A percentile compares a stretch with the other conserved stretches of the same genome.
Conservation (phyloP, 257 asterid species). For the Gentiana straminea region DNA sequence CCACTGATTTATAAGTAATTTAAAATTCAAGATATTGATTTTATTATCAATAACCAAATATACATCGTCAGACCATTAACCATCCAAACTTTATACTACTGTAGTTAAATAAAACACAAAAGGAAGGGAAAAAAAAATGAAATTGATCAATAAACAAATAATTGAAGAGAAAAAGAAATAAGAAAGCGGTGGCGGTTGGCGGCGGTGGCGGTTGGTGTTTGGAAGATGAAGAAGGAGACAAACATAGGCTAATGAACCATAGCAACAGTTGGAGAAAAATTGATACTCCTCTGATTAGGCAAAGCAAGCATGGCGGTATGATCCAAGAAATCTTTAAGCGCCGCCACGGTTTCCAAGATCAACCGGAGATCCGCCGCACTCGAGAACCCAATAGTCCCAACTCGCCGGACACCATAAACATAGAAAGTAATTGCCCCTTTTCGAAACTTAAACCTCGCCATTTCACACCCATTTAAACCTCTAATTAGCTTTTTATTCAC, state of each 20-base stretch:
- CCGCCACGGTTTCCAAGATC: slow-evolving; percentile 65
- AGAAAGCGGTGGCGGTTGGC: not conserved
- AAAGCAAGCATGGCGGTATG: slow-evolving; percentile 98
- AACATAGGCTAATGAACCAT: slow-evolving; percentile 44
- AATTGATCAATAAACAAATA: no score
- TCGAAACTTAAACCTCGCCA: slow-evolving; percentile 86
- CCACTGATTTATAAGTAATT: no score
- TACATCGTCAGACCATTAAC: no score
- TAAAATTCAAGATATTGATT: no score
- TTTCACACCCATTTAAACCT: slow-evolving; percentile 55
- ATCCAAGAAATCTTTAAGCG: slow-evolving; percentile 82
- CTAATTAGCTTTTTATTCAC: slow-evolving; percentile 71
- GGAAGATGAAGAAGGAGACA: not conserved
- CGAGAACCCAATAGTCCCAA: slow-evolving; percentile 45
- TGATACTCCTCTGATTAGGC: slow-evolving; percentile 80
- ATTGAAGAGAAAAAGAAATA: not conserved
- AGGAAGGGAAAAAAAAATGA: not conserved
- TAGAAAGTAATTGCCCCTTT: slow-evolving; percentile 89
- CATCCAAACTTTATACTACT: not conserved
- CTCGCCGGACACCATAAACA: slow-evolving; percentile 71
- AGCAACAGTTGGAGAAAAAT: slow-evolving; percentile 39
- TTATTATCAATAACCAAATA: no score
- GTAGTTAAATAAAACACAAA: not conserved
- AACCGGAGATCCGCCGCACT: slow-evolving; percentile 69
- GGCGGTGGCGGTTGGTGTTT: not conserved